Evolutionary conservation across 1,284 basidiomycete species (phyloP), one percentile per base, ranked within the genome.

Genomic region (Boletus semigastroideus): DNA sequence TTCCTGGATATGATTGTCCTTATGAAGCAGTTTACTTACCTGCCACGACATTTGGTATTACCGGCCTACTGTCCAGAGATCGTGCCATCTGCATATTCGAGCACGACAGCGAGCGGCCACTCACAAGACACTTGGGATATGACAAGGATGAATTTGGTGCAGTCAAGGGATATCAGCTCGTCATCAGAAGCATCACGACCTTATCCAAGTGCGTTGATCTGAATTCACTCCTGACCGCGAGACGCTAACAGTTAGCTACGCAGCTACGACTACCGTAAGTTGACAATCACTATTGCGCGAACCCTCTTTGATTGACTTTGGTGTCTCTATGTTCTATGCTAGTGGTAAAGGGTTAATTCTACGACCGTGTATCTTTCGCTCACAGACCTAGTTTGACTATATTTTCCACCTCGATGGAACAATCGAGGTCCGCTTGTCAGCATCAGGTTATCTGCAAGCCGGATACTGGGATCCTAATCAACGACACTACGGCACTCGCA

Each of bases 371-470:
- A 5, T 13, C 7, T n/a, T 28, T 53, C 38, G 27, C 47, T 65
- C 34, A 64, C 37, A 39, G 40, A 28, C 20, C n/a, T 52, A 78
- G 74, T 86, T 84, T 60, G 82, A 86, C 59, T 86, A 87, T 61
- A 78, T 77, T 3, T 86, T 86, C 74, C 77, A 82, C 53, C 66
- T 84, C 12, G 84, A 86, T 57, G 83, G 85, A 3, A 83, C 82
- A 6, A 78, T 87, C 27, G 84, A 86, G 65, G 80, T 85, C 25
- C 73, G 79, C 2, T 43, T 87, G 16, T 83, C 82, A 12, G 84
- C 85, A 0, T 85, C 82, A 6, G 85, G 85, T 6, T 87, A 87
- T 62, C 71, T 86, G 46, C 85, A 86, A 69, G 82, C 78, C 53
- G 80, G 76, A 12, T 80, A 74, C 62, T 84, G 80, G 78, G 77